Evolutionary conservation across 768 basidiomycete genomes (phyloP).

Genomic region (Sistotremastrum suecicum): DNA sequence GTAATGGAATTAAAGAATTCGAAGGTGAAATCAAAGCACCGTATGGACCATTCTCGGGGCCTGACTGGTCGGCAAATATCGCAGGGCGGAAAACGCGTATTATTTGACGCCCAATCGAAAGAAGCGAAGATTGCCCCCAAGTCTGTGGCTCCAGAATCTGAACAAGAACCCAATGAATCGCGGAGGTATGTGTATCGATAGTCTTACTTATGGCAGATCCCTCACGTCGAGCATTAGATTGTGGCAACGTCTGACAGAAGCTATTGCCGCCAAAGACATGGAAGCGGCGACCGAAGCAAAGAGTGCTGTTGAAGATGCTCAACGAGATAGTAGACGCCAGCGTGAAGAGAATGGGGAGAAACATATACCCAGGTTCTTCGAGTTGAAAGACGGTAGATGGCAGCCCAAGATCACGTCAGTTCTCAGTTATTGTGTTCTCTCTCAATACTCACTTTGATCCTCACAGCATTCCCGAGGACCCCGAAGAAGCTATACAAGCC

Average conservation of each 20-base stretch:
- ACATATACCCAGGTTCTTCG: slow-evolving; percentile 74
- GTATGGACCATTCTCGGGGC: slow-evolving; percentile 6
- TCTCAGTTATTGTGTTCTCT: neutral
- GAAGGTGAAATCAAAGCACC: slow-evolving; percentile 28
- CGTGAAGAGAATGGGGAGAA: slow-evolving; percentile 60
- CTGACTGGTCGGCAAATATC: slow-evolving; percentile 14
- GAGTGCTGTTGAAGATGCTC: slow-evolving; percentile 78
- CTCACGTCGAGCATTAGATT: slow-evolving; percentile 28
- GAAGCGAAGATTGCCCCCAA: slow-evolving; percentile 60
- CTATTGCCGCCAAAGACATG: slow-evolving; percentile 84
- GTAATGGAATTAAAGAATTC: slow-evolving; percentile 70
- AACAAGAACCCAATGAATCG: slow-evolving; percentile 87
- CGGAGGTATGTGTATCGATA: slow-evolving; percentile 37
- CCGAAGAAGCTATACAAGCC: slow-evolving; percentile 44
- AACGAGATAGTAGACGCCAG: slow-evolving; percentile 63
- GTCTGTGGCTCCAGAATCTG: slow-evolving; percentile 68
- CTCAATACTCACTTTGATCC: slow-evolving; percentile 4
- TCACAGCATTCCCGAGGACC: slow-evolving; percentile 55
- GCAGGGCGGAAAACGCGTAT: slow-evolving; percentile 53
- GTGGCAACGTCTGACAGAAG: slow-evolving; percentile 74
- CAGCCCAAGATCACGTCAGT: slow-evolving; percentile 63
- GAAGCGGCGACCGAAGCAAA: slow-evolving; percentile 88
- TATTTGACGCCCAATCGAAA: slow-evolving; percentile 77
- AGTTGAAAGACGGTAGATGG: slow-evolving; percentile 65
- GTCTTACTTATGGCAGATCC: neutral